These are phyloP conservation scores for Elsinoe arachidis DNA, from an alignment of 2,329 filamentous ascomycete species.

Conservation along the genomic window DNA sequence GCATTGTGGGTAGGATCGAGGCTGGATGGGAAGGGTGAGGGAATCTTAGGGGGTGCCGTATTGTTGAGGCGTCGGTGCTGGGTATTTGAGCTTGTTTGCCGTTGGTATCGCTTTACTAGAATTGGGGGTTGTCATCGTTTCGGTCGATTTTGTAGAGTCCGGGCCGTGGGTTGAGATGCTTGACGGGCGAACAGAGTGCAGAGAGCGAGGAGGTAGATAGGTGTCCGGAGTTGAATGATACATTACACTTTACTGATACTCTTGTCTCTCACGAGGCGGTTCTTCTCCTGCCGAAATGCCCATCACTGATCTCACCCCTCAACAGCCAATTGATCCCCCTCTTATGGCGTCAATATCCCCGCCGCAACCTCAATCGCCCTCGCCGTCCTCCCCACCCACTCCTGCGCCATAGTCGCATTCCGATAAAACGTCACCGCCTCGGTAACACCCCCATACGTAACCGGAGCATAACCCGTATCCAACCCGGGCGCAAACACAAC, in stretches of 20 bases:
- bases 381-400: conserved; percentile 14
- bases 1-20: too few relatives aligned
- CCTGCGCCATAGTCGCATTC: conserved; percentile 1
- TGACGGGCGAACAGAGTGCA: too few relatives aligned
- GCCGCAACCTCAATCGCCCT: conserved; percentile 18
- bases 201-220: too few relatives aligned
- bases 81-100: too few relatives aligned
- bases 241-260: background rate
- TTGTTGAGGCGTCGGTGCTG: too few relatives aligned
- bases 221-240: background rate
- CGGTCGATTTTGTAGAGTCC: too few relatives aligned
- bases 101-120: too few relatives aligned
- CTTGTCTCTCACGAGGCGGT: background rate
- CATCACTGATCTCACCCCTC: background rate
- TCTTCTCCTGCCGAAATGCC: background rate
- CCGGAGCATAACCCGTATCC: conserved; percentile 58
- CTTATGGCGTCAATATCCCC: conserved; percentile 18
- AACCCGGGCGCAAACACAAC: conserved; percentile 40
- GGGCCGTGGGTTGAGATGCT: too few relatives aligned
- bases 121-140: too few relatives aligned
- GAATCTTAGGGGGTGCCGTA: too few relatives aligned
- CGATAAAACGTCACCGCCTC: conserved; percentile 33
- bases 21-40: too few relatives aligned
- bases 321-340: background rate
- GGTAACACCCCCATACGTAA: conserved; percentile 52